Percentiles rank a stretch among this genome's conserved stretches.
Evolutionary conservation across 345 rosid species (phyloP).

Genomic region (Brassica incana): DNA sequence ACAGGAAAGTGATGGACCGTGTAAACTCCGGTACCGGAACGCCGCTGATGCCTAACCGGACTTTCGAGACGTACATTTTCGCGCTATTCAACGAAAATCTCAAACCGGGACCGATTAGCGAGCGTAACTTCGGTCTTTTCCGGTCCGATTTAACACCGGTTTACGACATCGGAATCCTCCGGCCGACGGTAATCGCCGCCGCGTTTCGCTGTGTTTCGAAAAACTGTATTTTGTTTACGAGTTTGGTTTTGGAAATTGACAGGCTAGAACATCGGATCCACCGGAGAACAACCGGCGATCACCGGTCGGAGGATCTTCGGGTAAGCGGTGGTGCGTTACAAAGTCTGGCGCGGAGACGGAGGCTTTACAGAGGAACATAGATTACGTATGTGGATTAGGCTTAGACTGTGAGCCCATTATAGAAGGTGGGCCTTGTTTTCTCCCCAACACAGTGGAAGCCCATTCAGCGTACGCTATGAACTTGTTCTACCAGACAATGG

Average conservation of each 20-base stretch:
- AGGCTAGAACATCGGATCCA: slow-evolving; percentile 55
- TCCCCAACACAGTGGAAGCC: slow-evolving; percentile 63
- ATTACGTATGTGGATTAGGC: slow-evolving; percentile 65
- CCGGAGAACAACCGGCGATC: slow-evolving; percentile 39
- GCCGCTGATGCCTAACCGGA: slow-evolving; percentile 81
- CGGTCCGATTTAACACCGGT: slow-evolving; percentile 62
- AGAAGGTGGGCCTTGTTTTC: slow-evolving; percentile 51
- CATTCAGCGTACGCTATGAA: slow-evolving; percentile 78
- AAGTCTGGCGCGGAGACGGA: slow-evolving; percentile 49
- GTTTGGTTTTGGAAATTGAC: slow-evolving; percentile 5
- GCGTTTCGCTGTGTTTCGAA: slow-evolving; percentile 6
- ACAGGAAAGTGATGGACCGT: slow-evolving; percentile 58
- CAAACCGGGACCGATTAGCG: slow-evolving; percentile 69
- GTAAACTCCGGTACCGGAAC: slow-evolving; percentile 68
- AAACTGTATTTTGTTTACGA: not conserved
- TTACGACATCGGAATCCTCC: slow-evolving; percentile 69
- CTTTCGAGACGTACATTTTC: slow-evolving; percentile 83
- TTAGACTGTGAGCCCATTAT: slow-evolving; percentile 57
- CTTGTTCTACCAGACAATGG: slow-evolving; percentile 57
- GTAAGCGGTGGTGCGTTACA: slow-evolving; percentile 56
- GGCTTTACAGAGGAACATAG: slow-evolving; percentile 64
- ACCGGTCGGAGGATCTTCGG: slow-evolving; percentile 25
- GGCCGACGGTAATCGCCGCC: slow-evolving; percentile 64
- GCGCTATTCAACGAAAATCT: slow-evolving; percentile 85
- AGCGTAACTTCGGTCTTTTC: slow-evolving; percentile 78